Evolutionary conservation across 176 grass and related monocot genomes (phyloP), one percentile per base, ranked within the genome.

Genomic region (Eragrostis curvula): DNA sequence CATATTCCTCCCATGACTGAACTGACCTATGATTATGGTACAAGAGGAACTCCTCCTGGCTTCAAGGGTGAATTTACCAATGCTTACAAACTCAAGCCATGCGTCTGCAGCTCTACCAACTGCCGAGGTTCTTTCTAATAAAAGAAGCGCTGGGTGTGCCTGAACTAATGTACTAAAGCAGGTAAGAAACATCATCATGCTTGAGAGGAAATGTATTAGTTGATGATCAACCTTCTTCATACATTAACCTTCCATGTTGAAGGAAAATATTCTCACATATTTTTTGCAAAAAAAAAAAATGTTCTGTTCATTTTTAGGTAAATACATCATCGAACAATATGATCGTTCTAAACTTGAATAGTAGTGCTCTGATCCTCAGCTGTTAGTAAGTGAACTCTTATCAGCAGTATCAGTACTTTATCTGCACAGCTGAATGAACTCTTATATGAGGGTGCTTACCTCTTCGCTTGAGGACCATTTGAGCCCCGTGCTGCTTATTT

Each of bases 1-100:
- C 91, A 93, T 60, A 89, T 93, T 50, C 81, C 91, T 79, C 91
- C 91, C 28, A 87, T 93, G 91, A 90, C 84, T 24, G 87, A 93
- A 59, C 46, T 93, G 59, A 93, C 81, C 3, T 93, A 82, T 81
- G 91, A 93, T 85, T 93, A 93, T 82, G 88, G 88, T 41, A 41
- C n/a, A 67, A 77, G 65, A 77, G 88, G 71, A 20, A 69, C 75
- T 80, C 74, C 74, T 79, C 75, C 81, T 62, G 76, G 87, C 10
- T 12, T 71, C 14, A 51, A 81, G 70, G 32, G 61, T 0, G 60
- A 51, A 42, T 12, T 27, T 55, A 21, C 39, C 5, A 61, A 23
- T 16, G 66, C 11, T 53, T 85, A 71, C 40, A 85, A 69, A 62
- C 64, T 85, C 58, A 89, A 48, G 29, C 8, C 70, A 75, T 89